A percentile compares a stretch with the other conserved stretches of the same genome.
Conservation (phyloP, 2,329 filamentous ascomycete species). For the Paracorniculantispora psalliotae region DNA sequence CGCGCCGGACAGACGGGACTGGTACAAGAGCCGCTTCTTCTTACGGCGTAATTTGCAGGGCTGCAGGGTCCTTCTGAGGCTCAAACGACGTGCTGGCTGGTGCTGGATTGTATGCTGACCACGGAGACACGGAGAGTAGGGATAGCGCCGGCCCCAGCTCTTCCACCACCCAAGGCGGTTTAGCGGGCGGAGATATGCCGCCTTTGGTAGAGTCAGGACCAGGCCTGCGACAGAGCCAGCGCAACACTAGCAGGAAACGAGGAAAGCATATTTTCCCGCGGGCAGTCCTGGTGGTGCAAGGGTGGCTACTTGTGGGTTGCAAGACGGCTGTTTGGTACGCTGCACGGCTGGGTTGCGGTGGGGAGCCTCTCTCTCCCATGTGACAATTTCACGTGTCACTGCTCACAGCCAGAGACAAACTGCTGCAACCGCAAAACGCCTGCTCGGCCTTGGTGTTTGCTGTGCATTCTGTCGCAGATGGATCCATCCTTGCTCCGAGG, state of each 20-base stretch:
- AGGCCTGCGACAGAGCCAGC: not conserved
- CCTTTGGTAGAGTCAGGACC: not conserved
- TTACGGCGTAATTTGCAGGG: not conserved
- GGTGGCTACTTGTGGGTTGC: slow-evolving; percentile 5
- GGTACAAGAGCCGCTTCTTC: slow-evolving; percentile 9
- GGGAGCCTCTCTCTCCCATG: slow-evolving; percentile 12
- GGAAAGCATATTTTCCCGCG: not conserved
- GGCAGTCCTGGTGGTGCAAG: too few species aligned
- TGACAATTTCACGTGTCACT: slow-evolving; percentile 16
- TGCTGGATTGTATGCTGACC: not conserved
- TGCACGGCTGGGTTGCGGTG: not conserved
- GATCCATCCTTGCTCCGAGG: slow-evolving; percentile 16
- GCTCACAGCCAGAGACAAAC: slow-evolving; percentile 7
- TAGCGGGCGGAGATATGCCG: slow-evolving; percentile 11
- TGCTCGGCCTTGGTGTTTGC: slow-evolving; percentile 8
- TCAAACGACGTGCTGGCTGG: not conserved
- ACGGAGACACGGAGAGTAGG: slow-evolving; percentile 14
- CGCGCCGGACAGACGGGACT: slow-evolving; percentile 4
- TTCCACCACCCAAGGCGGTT: not conserved
- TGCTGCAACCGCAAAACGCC: slow-evolving; percentile 1
- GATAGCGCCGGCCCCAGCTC: slow-evolving; percentile 13
- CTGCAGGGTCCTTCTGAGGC: not conserved
- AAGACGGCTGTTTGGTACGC: not conserved
- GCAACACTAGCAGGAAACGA: not conserved
- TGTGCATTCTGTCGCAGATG: slow-evolving; percentile 14